These are phyloP conservation scores for Xylaria sp. DNA, from an alignment of 2,329 filamentous ascomycete genomes.

Conservation along the genomic window DNA sequence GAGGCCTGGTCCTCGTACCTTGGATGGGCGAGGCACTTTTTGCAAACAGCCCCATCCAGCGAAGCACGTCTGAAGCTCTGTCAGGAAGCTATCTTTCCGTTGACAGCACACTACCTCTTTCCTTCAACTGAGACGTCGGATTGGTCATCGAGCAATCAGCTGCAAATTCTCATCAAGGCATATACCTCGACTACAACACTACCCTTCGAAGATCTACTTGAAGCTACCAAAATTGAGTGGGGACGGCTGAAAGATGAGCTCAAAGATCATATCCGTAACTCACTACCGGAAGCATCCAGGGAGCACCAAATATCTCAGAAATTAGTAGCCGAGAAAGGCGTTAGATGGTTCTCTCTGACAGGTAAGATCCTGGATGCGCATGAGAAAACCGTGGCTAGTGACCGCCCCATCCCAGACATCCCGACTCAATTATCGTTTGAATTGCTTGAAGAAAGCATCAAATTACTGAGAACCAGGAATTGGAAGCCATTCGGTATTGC, in stretches of 20 bases:
- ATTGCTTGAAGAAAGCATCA: conserved; percentile 52
- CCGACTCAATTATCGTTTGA: conserved; percentile 48
- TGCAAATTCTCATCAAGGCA: conserved; percentile 58
- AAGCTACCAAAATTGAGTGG: conserved; percentile 70
- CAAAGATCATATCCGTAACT: conserved; percentile 75
- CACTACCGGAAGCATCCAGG: conserved; percentile 83
- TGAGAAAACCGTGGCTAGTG: conserved; percentile 42
- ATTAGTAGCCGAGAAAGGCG: conserved; percentile 71
- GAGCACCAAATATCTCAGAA: conserved; percentile 80
- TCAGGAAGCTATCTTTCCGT: conserved; percentile 62
- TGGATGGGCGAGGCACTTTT: conserved; percentile 67
- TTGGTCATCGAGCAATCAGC: conserved; percentile 51
- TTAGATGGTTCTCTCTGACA: conserved; percentile 73
- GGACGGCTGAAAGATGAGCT: conserved; percentile 68
- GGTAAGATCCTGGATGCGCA: conserved; percentile 57
- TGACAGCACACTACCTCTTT: conserved; percentile 66
- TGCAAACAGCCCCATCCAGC: conserved; percentile 57
- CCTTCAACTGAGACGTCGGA: conserved; percentile 55
- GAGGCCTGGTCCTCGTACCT: conserved; percentile 83
- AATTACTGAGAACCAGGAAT: conserved; percentile 61
- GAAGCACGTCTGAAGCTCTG: conserved; percentile 59
- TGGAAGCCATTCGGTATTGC: conserved; percentile 69
- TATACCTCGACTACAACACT: conserved; percentile 58
- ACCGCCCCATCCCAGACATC: conserved; percentile 47
- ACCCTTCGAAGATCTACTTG: conserved; percentile 56